Percentiles rank a stretch among this genome's conserved stretches.
These are phyloP conservation scores for Apium graveolens DNA, from an alignment of 129 eudicot genomes.

Conservation along the genomic window DNA sequence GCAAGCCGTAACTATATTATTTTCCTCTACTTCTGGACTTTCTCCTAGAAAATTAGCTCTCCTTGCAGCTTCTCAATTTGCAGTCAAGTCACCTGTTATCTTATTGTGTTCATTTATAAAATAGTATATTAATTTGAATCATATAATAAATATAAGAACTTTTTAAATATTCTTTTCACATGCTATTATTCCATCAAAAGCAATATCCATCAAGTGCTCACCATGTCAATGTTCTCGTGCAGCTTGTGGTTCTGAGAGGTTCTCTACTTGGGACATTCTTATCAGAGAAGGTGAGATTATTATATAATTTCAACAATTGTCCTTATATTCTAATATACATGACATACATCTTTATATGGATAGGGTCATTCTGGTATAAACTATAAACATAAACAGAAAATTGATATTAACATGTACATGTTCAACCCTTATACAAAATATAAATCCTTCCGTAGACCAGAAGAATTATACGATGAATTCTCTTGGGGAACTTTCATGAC, in stretches of 20 bases:
- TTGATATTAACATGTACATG: background rate
- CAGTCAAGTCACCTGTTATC: background rate
- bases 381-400: background rate
- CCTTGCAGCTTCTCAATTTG: background rate
- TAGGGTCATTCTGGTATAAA: background rate
- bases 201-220: conserved; percentile 6
- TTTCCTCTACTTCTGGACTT: background rate
- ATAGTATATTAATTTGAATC: background rate
- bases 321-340: background rate
- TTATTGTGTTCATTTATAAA: background rate
- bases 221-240: conserved; percentile 22
- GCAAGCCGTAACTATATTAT: background rate
- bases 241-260: conserved; percentile 97
- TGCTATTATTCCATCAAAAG: conserved; percentile 14
- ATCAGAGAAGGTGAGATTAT: conserved; percentile 66
- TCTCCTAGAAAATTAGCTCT: background rate
- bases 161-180: background rate
- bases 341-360: background rate
- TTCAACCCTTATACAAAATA: too few species aligned
- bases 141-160: background rate
- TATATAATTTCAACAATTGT: background rate
- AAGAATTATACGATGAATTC: too few species aligned
- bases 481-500: background rate
- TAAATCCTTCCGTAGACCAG: background rate
- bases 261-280: conserved; percentile 85